Base-by-base conservation (phyloP, 164 flowering plant genomes). In the Tetrastigma voinierianum region DNA sequence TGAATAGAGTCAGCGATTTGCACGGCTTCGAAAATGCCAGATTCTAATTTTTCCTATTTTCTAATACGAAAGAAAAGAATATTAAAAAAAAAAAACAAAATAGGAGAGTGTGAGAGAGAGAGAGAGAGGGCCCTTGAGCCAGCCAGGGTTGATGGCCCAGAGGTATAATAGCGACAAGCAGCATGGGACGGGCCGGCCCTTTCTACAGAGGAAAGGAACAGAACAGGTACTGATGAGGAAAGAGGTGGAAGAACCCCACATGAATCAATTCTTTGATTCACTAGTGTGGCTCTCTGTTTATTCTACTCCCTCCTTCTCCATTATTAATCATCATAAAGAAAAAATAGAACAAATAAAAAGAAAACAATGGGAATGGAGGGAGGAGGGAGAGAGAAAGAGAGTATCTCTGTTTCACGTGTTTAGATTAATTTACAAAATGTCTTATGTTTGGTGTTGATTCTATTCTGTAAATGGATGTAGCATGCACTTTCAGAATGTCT, bases 21-120 rank as follows among this genome's bases (percentile, higher is more conserved):
- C 98, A 96, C 79, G 98, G 99, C 75, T 91, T 96, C 67, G 99
- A 96, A 68, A 93, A 93, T 63, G 99, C 99, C 58, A 60, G 54
- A 45, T 59, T 24, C 46, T 54, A 17, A 25, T 62, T 56, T 51
- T 63, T 48, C 53, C 32, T 59, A 10, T 2, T 20, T 18, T 10
- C 7, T 7, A 64, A 67, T 23, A 56, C 17, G 20, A 20, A 53
- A 25, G 11, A 64, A 17, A 18, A 8, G 43, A 18, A 10, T 25
- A 46, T 25, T 23, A 18, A 32, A 13, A 25, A 67, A 46, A 20
- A 46, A 56, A 52, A 61, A 6, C 46, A 23, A 51, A 67, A 25
- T 47, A 62, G 47, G 40, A 59, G 13, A 43, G 10, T 24, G 53
- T 20, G 13, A 25, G 46, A 20, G 40, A 13, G 67, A 18, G n/a